phyloP scores from a whole-genome alignment of 192 early-diverging fungal genomes.

The Coemansia sp. region DNA sequence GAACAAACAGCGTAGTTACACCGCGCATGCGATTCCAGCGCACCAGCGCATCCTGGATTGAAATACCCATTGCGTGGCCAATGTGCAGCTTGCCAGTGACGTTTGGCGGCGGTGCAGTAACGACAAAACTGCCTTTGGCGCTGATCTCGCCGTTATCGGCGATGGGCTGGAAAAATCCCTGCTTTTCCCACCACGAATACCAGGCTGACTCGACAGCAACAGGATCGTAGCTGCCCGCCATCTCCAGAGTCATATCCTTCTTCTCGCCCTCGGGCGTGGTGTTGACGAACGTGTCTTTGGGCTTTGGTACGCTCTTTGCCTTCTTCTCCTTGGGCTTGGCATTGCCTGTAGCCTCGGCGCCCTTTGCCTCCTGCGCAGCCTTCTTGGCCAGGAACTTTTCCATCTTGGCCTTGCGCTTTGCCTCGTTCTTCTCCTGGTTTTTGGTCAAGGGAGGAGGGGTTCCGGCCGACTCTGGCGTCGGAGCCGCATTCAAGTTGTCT shows the following conservation, averaged over 20 bases:
- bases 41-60: slow-evolving; percentile 90
- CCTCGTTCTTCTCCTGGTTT: slow-evolving; percentile 88
- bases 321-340: slow-evolving; percentile 50
- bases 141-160: slow-evolving; percentile 57
- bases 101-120: slow-evolving; percentile 98
- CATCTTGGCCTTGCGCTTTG: slow-evolving; percentile 85
- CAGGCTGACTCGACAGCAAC: slow-evolving; percentile 89
- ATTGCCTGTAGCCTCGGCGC: neutral
- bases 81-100: slow-evolving; percentile 96
- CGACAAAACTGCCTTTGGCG: slow-evolving; percentile 80
- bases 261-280: slow-evolving; percentile 85
- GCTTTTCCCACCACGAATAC: slow-evolving; percentile 98
- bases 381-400: slow-evolving; percentile 92
- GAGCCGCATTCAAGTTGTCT: neutral
- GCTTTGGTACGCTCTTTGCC: slow-evolving; percentile 57
- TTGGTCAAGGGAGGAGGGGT: slow-evolving; percentile 56
- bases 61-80: slow-evolving; percentile 88
- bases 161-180: slow-evolving; percentile 86
- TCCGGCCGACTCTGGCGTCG: neutral
- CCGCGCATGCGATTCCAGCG: slow-evolving; percentile 99
- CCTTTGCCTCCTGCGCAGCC: slow-evolving; percentile 45
- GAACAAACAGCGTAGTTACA: slow-evolving; percentile 89
- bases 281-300: slow-evolving; percentile 66
- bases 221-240: slow-evolving; percentile 85
- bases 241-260: slow-evolving; percentile 68